Evolutionary conservation across 164 flowering plant species (phyloP).

Genomic region (Magnolia officinalis): DNA sequence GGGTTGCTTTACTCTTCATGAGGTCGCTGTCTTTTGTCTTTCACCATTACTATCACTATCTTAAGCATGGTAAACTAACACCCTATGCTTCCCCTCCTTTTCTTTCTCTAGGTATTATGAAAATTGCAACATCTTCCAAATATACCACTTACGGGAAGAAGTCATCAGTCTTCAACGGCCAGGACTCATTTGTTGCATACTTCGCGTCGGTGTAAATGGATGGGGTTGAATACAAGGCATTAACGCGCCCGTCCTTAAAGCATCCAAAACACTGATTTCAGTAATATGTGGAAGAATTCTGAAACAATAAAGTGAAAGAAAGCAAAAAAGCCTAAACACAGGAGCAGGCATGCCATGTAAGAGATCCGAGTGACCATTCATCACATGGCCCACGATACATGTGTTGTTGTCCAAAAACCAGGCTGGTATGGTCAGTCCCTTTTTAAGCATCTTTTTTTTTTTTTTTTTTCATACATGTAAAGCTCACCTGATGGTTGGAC

Average conservation of each 20-base stretch:
- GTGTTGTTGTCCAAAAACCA: too few relatives aligned
- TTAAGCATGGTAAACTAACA: neutral
- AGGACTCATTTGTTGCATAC: constrained; percentile 52
- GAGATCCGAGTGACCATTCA: neutral
- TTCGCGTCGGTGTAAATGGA: constrained; percentile 92
- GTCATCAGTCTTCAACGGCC: constrained; percentile 89
- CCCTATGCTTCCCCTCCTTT: neutral
- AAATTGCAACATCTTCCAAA: neutral
- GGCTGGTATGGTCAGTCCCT: too few relatives aligned
- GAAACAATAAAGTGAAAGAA: neutral
- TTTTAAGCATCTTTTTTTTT: too few relatives aligned
- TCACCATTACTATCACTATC: neutral
- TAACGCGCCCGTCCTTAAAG: constrained; percentile 90
- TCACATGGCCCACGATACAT: neutral
- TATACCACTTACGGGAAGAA: constrained; percentile 78
- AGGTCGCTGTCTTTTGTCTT: neutral
- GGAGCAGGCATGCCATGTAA: neutral
- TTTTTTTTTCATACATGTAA: neutral
- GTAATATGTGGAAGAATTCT: neutral
- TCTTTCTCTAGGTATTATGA: neutral
- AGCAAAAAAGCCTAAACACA: too few relatives aligned
- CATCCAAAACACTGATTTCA: constrained; percentile 3
- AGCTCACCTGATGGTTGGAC: neutral
- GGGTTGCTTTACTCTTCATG: neutral
- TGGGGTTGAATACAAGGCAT: constrained; percentile 93